These are phyloP conservation scores for Flagelloscypha sp. DNA, from an alignment of 768 basidiomycete species.

Conservation along the genomic window DNA sequence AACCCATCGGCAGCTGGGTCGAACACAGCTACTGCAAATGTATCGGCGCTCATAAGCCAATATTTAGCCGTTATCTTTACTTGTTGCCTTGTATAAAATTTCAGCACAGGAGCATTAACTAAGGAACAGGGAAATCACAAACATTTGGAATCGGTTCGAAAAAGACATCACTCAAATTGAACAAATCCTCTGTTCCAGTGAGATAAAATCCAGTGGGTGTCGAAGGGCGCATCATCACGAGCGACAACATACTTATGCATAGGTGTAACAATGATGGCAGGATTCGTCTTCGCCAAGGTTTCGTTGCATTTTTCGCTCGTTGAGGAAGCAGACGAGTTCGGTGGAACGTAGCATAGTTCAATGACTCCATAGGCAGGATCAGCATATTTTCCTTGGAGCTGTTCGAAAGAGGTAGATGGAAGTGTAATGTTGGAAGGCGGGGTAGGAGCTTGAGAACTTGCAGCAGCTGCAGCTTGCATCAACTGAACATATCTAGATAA, in stretches of 20 bases:
- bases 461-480: too few species aligned
- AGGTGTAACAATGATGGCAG: constrained; percentile 9
- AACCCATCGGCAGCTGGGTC: constrained; percentile 10
- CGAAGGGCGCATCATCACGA: constrained; percentile 18
- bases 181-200: constrained; percentile 19
- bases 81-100: too few species aligned
- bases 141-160: too few species aligned
- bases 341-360: constrained; percentile 9
- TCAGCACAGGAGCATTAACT: too few species aligned
- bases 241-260: too few species aligned
- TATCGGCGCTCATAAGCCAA: too few species aligned
- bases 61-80: too few species aligned
- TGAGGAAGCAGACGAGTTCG: background rate
- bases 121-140: too few species aligned
- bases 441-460: constrained; percentile 3
- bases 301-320: constrained; percentile 5
- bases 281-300: constrained; percentile 10
- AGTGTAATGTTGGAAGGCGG: constrained; percentile 6
- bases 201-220: constrained; percentile 13
- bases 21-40: constrained; percentile 13
- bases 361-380: constrained; percentile 8
- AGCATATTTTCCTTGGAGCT: constrained; percentile 7
- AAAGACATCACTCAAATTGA: too few species aligned
- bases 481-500: too few species aligned
- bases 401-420: constrained; percentile 5